These are phyloP conservation scores for Anthracocystis panici-leucophaei DNA, from an alignment of 1,284 basidiomycete species.

Conservation along the genomic window DNA sequence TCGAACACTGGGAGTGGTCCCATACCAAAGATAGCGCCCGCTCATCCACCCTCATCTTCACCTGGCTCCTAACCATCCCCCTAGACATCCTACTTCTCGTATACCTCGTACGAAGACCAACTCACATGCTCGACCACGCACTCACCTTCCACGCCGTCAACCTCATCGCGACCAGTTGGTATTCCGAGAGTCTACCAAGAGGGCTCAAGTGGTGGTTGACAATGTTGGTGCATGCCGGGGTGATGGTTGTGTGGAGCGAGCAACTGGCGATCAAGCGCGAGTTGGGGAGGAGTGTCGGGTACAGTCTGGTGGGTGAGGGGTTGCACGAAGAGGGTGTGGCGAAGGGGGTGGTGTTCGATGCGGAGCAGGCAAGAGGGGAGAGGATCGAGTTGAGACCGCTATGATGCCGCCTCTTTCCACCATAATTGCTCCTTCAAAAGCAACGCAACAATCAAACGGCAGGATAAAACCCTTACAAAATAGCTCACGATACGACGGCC, in stretches of 20 bases:
- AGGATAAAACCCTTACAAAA: too few relatives aligned
- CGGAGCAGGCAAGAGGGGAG: slow-evolving; percentile 6
- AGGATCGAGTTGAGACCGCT: slow-evolving; percentile 22
- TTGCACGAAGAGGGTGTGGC: not conserved
- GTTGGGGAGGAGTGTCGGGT: slow-evolving; percentile 73
- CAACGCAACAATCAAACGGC: too few relatives aligned
- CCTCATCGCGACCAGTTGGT: slow-evolving; percentile 90
- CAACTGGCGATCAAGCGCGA: slow-evolving; percentile 90
- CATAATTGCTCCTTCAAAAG: too few relatives aligned
- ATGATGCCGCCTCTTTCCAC: not conserved
- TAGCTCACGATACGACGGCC: too few relatives aligned
- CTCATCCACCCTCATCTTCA: slow-evolving; percentile 14
- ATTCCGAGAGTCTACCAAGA: slow-evolving; percentile 85
- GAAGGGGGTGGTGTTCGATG: slow-evolving; percentile 18
- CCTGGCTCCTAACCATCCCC: slow-evolving; percentile 38
- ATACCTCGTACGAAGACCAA: slow-evolving; percentile 86
- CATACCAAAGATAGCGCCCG: slow-evolving; percentile 65
- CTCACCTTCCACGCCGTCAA: slow-evolving; percentile 90
- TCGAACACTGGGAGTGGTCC: slow-evolving; percentile 71
- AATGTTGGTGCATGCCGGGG: slow-evolving; percentile 77
- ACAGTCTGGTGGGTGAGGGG: slow-evolving; percentile 30
- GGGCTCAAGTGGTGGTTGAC: slow-evolving; percentile 71
- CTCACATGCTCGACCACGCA: slow-evolving; percentile 92
- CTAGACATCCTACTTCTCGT: slow-evolving; percentile 82
- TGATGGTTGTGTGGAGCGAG: slow-evolving; percentile 85